Evolutionary conservation across 805 yeast genomes (phyloP).

Genomic region (Kodamaea lidongshanica): DNA sequence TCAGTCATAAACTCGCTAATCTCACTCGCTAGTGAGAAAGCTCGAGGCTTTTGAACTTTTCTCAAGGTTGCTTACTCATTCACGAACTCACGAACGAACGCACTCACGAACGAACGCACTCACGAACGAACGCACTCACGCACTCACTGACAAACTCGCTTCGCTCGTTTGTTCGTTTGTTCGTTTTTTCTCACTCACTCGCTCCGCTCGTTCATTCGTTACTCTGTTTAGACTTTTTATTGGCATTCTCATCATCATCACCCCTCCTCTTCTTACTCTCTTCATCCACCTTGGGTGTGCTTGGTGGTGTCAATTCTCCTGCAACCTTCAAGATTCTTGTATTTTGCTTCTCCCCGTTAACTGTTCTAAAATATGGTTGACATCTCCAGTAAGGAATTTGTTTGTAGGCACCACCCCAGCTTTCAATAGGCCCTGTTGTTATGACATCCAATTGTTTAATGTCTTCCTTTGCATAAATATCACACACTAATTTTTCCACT

Average conservation of each 20-base stretch:
- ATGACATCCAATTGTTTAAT: constrained; percentile 54
- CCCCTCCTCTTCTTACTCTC: constrained; percentile 2
- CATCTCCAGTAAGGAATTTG: constrained; percentile 92
- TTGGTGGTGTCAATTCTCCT: constrained; percentile 18
- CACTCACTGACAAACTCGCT: too few species aligned
- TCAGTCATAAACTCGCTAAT: too few species aligned
- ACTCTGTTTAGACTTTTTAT: constrained; percentile 3
- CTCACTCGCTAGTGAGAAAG: too few species aligned
- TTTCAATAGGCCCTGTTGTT: constrained; percentile 45
- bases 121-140: too few species aligned
- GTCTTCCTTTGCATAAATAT: constrained; percentile 46
- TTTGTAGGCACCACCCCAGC: constrained; percentile 79
- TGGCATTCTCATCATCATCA: constrained; percentile 3
- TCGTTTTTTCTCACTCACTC: too few species aligned
- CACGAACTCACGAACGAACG: too few species aligned
- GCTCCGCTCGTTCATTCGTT: too few species aligned
- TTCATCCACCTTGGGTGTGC: constrained; percentile 2
- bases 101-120: too few species aligned
- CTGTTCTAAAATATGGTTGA: constrained; percentile 90
- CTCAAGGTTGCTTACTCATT: too few species aligned
- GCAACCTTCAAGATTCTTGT: constrained; percentile 34
- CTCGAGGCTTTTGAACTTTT: too few species aligned
- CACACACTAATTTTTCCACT: constrained; percentile 62
- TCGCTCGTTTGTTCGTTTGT: too few species aligned
- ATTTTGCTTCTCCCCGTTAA: constrained; percentile 60